Conservation (phyloP, 2,329 filamentous ascomycete genomes). For the Alternaria longipes region DNA sequence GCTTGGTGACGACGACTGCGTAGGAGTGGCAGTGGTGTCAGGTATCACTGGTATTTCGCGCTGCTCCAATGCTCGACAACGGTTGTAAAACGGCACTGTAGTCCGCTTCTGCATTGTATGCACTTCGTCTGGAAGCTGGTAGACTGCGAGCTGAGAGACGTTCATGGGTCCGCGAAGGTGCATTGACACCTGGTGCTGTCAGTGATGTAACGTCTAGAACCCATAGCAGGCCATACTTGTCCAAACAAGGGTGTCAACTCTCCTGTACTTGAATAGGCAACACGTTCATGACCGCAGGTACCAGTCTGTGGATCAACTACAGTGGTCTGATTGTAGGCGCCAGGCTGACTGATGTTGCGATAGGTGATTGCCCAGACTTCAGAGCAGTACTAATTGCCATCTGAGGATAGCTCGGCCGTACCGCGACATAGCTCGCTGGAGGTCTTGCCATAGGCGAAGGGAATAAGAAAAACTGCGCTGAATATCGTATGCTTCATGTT, state of each 20-base stretch:
- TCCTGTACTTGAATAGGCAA: slow-evolving; percentile 67
- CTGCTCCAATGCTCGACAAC: slow-evolving; percentile 16
- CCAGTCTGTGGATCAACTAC: slow-evolving; percentile 66
- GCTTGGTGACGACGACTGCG: not conserved
- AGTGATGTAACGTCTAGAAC: not conserved
- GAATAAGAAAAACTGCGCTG: slow-evolving; percentile 19
- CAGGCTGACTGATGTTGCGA: slow-evolving; percentile 65
- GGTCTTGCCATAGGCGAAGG: slow-evolving; percentile 35
- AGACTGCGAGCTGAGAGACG: slow-evolving; percentile 74
- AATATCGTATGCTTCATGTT: slow-evolving; percentile 34
- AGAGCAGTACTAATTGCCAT: slow-evolving; percentile 73
- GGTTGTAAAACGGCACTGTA: slow-evolving; percentile 32
- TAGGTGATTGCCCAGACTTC: slow-evolving; percentile 74
- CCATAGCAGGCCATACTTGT: slow-evolving; percentile 61
- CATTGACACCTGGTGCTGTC: slow-evolving; percentile 69
- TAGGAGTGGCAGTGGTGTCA: not conserved
- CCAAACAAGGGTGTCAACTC: slow-evolving; percentile 73
- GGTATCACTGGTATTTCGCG: not conserved
- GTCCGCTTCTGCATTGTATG: slow-evolving; percentile 26
- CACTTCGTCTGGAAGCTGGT: slow-evolving; percentile 58
- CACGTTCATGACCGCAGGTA: slow-evolving; percentile 63
- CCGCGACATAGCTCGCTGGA: slow-evolving; percentile 46
- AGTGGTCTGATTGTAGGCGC: slow-evolving; percentile 71
- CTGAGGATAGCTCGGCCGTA: slow-evolving; percentile 43
- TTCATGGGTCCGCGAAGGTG: slow-evolving; percentile 76